Percentiles rank a stretch among this genome's conserved stretches.
Conservation (phyloP, 306 rosid species). For the Prunus dulcis region DNA sequence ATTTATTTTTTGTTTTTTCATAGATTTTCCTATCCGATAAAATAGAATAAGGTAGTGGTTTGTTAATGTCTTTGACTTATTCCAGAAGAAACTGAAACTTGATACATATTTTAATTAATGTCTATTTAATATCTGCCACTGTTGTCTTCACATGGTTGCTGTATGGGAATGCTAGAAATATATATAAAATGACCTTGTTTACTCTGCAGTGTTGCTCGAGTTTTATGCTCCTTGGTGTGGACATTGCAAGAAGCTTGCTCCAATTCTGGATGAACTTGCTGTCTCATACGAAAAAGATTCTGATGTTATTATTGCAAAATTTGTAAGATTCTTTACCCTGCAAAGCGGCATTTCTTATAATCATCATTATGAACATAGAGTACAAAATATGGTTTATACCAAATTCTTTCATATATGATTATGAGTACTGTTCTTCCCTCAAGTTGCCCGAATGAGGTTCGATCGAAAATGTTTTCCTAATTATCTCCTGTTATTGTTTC, state of each 20-base stretch:
- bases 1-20: too few species aligned
- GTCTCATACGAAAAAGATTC: slow-evolving; percentile 62
- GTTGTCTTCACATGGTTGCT: neutral
- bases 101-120: neutral
- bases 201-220: slow-evolving; percentile 70
- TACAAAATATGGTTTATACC: neutral
- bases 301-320: slow-evolving; percentile 69
- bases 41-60: neutral
- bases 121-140: neutral
- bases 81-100: neutral
- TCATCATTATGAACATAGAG: neutral
- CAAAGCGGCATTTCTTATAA: neutral
- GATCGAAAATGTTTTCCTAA: neutral
- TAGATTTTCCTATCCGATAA: neutral
- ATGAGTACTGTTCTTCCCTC: neutral
- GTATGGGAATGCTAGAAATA: neutral
- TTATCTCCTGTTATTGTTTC: neutral
- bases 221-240: slow-evolving; percentile 99
- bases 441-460: neutral
- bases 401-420: too few species aligned
- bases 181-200: slow-evolving; percentile 7
- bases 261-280: slow-evolving; percentile 90
- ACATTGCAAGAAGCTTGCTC: slow-evolving; percentile 89
- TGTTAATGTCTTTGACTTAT: too few species aligned
- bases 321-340: slow-evolving; percentile 44